These are phyloP conservation scores for Anthracocystis walkeri DNA, from an alignment of 1,284 basidiomycete species.

Conservation along the genomic window DNA sequence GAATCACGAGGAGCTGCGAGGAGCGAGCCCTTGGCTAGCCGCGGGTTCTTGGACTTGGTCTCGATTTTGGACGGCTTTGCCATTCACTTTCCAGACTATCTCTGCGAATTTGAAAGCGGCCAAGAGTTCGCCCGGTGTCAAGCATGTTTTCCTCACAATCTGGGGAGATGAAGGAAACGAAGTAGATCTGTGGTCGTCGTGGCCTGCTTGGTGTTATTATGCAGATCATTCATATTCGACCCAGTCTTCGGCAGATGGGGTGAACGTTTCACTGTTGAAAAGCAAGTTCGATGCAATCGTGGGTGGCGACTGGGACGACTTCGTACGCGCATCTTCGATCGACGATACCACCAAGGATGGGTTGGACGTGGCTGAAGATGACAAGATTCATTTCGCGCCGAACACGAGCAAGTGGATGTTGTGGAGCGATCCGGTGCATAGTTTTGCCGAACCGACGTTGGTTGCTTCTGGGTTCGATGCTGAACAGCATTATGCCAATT, in stretches of 20 bases:
- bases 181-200: constrained; percentile 54
- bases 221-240: constrained; percentile 68
- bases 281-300: constrained; percentile 63
- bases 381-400: constrained; percentile 66
- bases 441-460: constrained; percentile 55
- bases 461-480: constrained; percentile 49
- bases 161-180: constrained; percentile 71
- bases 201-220: constrained; percentile 65
- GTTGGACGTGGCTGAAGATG: constrained; percentile 39
- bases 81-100: constrained; percentile 70
- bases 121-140: constrained; percentile 62
- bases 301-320: constrained; percentile 69
- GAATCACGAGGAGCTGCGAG: constrained; percentile 66
- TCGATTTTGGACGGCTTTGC: constrained; percentile 70
- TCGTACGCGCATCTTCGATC: constrained; percentile 68
- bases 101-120: constrained; percentile 68
- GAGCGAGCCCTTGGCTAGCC: constrained; percentile 69
- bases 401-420: constrained; percentile 70
- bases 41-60: constrained; percentile 70
- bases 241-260: constrained; percentile 21
- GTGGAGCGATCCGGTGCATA: constrained; percentile 65
- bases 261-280: constrained; percentile 57
- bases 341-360: constrained; percentile 54
- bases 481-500: constrained; percentile 38
- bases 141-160: constrained; percentile 69